Evolutionary conservation across 768 basidiomycete species (phyloP), one percentile per base, ranked within the genome.

Genomic region (Russula ochroleuca): DNA sequence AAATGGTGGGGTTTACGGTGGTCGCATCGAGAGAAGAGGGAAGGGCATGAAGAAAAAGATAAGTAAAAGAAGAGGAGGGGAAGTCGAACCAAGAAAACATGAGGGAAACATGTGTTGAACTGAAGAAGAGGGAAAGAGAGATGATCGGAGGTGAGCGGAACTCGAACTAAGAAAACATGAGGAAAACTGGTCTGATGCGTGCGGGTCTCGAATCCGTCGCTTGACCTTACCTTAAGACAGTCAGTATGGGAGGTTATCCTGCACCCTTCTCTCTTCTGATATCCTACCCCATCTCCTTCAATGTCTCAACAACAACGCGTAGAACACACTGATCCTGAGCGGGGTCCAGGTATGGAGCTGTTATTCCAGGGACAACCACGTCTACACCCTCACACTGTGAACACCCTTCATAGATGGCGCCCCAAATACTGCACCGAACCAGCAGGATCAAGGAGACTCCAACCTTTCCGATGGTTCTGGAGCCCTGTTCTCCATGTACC

Each of bases 401-500:
- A 50, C 9, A 41, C 25, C 40, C 25, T 25, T 10, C 11, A 31
- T 23, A 60, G 59, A 25, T 43, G 15, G 15, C n/a, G 5, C 58
- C 19, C 48, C 25, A 57, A 45, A 45, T 40, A 9, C 35, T 14
- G 6, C 40, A 8, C 40, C 14, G 28, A 11, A 9, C 21, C 52
- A 25, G 17, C 40, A n/a, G 28, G 19, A 9, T 35, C 52, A 25
- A 7, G 48, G n/a, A 23, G 58, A 49, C 2, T 15, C 28, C n/a
- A 35, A 43, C 47, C 43, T n/a, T 3, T 54, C 58, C 8, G 58
- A 64, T 17, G 45, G 53, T n/a, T 60, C 58, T 15, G 63, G 38
- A 14, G n/a, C 38, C 4, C 17, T 65, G 13, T 65, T 51, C 25
- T 57, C 64, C 11, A 62, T 65, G 61, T 65, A 65, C 51, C 41